Percentiles rank a stretch among this genome's conserved stretches.
Conservation (phyloP, 306 rosid species). For the Vigna nakashimae region DNA sequence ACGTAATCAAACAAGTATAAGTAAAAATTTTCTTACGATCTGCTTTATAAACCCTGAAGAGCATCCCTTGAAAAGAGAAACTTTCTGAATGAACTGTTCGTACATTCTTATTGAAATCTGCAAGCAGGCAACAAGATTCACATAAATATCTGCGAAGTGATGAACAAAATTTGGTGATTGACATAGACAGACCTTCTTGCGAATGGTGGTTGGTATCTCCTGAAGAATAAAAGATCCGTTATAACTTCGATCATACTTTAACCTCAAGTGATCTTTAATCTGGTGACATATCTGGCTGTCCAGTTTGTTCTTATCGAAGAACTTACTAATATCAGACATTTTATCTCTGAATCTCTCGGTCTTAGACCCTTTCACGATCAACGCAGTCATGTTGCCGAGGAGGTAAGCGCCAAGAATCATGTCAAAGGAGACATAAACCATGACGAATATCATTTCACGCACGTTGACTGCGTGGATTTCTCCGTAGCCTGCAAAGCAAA, state of each 20-base stretch:
- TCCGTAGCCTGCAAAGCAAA: constrained; percentile 62
- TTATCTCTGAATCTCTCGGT: constrained; percentile 73
- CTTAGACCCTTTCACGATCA: constrained; percentile 72
- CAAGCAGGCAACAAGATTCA: constrained; percentile 25
- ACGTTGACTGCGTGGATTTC: constrained; percentile 72
- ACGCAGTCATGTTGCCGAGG: constrained; percentile 70
- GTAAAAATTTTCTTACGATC: constrained; percentile 52
- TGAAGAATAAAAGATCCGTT: too few relatives aligned
- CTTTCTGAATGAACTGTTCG: constrained; percentile 57
- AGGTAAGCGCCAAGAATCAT: constrained; percentile 77
- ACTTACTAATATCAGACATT: constrained; percentile 62
- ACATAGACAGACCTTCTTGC: too few relatives aligned
- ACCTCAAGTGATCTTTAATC: too few relatives aligned
- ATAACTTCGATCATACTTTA: too few relatives aligned
- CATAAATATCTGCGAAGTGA: background rate
- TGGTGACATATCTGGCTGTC: constrained; percentile 48
- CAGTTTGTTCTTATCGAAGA: constrained; percentile 54
- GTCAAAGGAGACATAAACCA: constrained; percentile 71
- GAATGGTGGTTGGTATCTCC: too few relatives aligned
- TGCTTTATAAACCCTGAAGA: constrained; percentile 67
- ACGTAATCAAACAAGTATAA: too few relatives aligned
- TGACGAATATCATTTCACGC: constrained; percentile 78
- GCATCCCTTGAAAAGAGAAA: constrained; percentile 64
- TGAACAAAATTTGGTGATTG: too few relatives aligned
- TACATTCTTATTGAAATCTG: constrained; percentile 66